Base-by-base conservation (phyloP, 2,329 filamentous ascomycete species). In the Diaporthe nobilis region DNA sequence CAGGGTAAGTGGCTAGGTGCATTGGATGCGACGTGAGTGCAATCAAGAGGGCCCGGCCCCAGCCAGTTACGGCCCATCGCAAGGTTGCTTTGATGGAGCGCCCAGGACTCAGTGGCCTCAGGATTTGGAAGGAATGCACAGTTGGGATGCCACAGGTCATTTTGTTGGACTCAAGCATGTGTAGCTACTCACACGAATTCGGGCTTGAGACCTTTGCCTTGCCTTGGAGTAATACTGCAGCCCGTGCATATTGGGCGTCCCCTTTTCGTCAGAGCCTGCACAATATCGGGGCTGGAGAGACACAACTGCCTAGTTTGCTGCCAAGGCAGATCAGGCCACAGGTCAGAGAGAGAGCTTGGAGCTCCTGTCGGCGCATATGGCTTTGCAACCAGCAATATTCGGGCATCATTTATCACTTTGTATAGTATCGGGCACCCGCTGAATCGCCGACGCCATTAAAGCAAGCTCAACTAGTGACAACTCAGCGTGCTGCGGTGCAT, bases 1-100 rank as follows among this genome's bases (percentile, higher is more conserved):
- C 71, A 72, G 57, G 57, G 71, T 63, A 47, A 28, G 57, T 72
- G 71, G 71, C 71, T 72, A 72, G 44, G 71, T 53, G 71, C 71
- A 63, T 72, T 61, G 57, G 68, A 72, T 63, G 58, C 57, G 47
- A 61, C 71, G 44, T 72, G 71, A 70, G 22, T 9, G 44, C 57
- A 72, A 63, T 63, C 71, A 63, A 53, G 3, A 49, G 31, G 47
- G 22, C 22, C 63, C 34, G 13, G n/a, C 47, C 65, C 47, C 31
- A 37, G 65, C 65, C 63, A 53, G 13, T 42, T 17, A 53, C 65
- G 47, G 65, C 44, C 20, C 28, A 53, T 53, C 47, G 47, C 65
- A 34, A 68, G 65, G 65, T 68, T 68, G 65, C 65, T 53, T 53
- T 68, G 47, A 39, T 53, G 65, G 65, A 68, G 44, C 63, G 63